Base-by-base conservation (phyloP, 805 yeast species). In the Candida maesae region DNA sequence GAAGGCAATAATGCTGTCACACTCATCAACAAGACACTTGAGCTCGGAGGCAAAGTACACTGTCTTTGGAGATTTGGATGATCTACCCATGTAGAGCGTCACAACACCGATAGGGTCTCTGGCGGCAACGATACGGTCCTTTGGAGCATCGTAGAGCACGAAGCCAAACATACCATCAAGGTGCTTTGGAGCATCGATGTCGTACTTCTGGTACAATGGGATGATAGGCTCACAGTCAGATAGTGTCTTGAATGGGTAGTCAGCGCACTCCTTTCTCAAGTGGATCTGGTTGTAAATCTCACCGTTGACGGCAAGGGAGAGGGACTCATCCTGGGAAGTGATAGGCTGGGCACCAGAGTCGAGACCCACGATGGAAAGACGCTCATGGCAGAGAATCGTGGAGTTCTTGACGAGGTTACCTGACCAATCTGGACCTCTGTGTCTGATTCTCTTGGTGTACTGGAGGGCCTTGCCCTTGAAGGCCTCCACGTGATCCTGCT, bases 381-480 rank as follows among this genome's bases (percentile, higher is more conserved):
- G 86, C 73, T 93, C 99, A 65, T 93, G 99, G 55, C 85, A 81
- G 53, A 93, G 68, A 52, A 93, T 81, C 35, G 97, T 87, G 51
- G 71, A 64, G 81, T 86, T 86, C 61, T 81, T 79, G 51, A 76
- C 69, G 51, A 75, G 64, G 79, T 88, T 89, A 60, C 99, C 99
- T 28, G 89, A 76, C 99, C 99, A 93, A 69, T 93, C 99, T 53
- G 99, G 99, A 60, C 99, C 99, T 69, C 99, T 83, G 69, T 93
- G 99, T 71, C 99, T 82, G 64, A 91, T 84, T 68, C 90, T 79
- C 67, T 88, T 91, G 48, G 98, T 76, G 63, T 87, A 75, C 64
- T 87, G 95, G 48, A 93, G 74, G 33, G 98, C 98, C 61, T 81
- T 81, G 49, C 81, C 77, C 68, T 90, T 91, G 76, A 85, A 93